Percentiles rank a stretch among this genome's conserved stretches.
phyloP scores from a whole-genome alignment of 2,329 filamentous ascomycete species.

The Penicillium sp. region DNA sequence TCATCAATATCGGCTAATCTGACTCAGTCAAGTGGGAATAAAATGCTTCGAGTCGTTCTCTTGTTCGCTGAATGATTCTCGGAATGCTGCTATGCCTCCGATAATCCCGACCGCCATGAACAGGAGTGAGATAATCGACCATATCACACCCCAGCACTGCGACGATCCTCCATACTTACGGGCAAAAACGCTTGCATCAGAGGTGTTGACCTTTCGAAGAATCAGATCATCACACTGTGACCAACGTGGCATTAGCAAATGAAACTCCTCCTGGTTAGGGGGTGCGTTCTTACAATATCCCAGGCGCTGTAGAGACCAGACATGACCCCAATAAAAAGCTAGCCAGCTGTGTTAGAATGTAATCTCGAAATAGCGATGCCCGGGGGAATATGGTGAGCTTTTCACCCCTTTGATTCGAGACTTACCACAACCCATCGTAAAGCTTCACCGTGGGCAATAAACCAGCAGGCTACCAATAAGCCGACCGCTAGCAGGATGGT shows the following conservation, averaged over 20 bases:
- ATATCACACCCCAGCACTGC: constrained; percentile 76
- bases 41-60: constrained; percentile 66
- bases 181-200: constrained; percentile 75
- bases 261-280: background rate
- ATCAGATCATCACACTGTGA: constrained; percentile 71
- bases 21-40: constrained; percentile 50
- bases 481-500: constrained; percentile 69
- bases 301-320: constrained; percentile 75
- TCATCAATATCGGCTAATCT: no score
- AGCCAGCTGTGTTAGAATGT: background rate
- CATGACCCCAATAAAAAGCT: constrained; percentile 80
- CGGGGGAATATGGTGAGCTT: background rate
- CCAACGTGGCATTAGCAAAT: constrained; percentile 4
- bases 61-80: constrained; percentile 66
- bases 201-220: constrained; percentile 73
- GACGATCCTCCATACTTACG: constrained; percentile 74
- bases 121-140: constrained; percentile 67
- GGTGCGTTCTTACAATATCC: constrained; percentile 62
- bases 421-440: constrained; percentile 67
- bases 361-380: no score
- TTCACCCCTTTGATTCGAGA: constrained; percentile 11
- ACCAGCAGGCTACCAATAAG: constrained; percentile 71
- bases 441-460: constrained; percentile 71
- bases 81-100: constrained; percentile 74
- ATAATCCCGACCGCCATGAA: constrained; percentile 73